Conservation (phyloP, 2,329 filamentous ascomycete genomes). For the Calonectria hongkongensis region DNA sequence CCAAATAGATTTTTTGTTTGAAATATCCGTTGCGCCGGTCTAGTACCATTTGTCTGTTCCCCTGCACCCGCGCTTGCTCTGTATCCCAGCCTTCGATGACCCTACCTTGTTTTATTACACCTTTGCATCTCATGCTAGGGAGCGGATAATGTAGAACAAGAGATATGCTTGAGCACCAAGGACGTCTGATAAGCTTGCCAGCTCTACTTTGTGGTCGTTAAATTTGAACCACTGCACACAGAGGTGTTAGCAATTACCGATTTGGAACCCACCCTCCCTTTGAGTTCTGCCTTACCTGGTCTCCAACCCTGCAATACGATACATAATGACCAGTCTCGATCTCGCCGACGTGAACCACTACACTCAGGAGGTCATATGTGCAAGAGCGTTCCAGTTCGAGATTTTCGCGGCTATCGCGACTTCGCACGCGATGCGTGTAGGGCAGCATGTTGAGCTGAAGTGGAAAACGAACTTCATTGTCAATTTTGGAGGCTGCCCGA, state of each 20-base stretch:
- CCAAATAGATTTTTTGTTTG: constrained; percentile 26
- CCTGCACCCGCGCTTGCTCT: background rate
- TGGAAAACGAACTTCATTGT: constrained; percentile 90
- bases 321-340: constrained; percentile 95
- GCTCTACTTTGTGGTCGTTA: constrained; percentile 93
- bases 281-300: constrained; percentile 68
- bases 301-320: constrained; percentile 89
- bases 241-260: constrained; percentile 40
- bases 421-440: constrained; percentile 83
- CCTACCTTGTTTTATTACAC: background rate
- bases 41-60: constrained; percentile 7
- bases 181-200: constrained; percentile 89
- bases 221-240: constrained; percentile 89
- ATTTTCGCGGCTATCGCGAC: constrained; percentile 69
- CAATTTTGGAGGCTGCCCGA: constrained; percentile 87
- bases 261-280: background rate
- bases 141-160: constrained; percentile 87
- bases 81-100: background rate
- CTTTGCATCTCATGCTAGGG: constrained; percentile 65
- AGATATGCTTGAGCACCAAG: constrained; percentile 91
- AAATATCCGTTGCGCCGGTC: constrained; percentile 42
- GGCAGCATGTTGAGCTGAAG: constrained; percentile 92
- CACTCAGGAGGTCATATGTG: constrained; percentile 90
- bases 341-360: constrained; percentile 94
- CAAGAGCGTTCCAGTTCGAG: constrained; percentile 79